Base-by-base conservation (phyloP, 345 rosid genomes). In the Moricandia moricandioides region DNA sequence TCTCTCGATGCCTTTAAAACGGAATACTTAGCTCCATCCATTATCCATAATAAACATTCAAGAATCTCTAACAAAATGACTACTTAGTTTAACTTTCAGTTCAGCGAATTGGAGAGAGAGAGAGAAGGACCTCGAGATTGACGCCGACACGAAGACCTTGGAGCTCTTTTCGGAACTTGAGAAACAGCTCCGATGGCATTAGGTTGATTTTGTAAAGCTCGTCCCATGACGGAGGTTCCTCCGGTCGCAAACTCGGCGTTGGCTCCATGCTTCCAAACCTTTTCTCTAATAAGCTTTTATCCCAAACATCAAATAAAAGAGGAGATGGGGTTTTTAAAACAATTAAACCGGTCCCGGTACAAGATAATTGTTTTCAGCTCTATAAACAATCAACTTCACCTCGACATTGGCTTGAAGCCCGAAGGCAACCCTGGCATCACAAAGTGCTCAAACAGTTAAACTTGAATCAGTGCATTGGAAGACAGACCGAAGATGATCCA, bases 91-190 rank as follows among this genome's bases (percentile, higher is more conserved):
- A 18, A 45, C 51, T 12, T n/a, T 2, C 54, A 47, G 21, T 47
- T n/a, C 54, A 43, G 51, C 51, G 51, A 43, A 5, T 13, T 13
- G 51, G 52, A 13, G 51, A 5, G 51, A 13, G 51, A 24, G 33
- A 64, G 35, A 62, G 60, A 34, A 35, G 0, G 26, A 89, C 98
- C 97, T 91, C 95, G 58, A 91, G 80, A 85, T 94, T 91, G 81
- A 90, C 85, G 78, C 97, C 97, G 72, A 91, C 86, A 40, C 97
- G 88, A 70, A 91, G 70, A 5, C 97, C 97, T 76, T 91, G 86
- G 58, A 89, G 78, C 80, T 92, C 92, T 84, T 89, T 95, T 49
- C 97, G 86, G 51, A 95, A 89, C 85, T 92, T 95, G 73, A 95
- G 71, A 81, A 90, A 86, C 73, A 95, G 71, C 83, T 95, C 91